phyloP scores from a whole-genome alignment of 2,329 filamentous ascomycete genomes.

The Botrytis galanthina region DNA sequence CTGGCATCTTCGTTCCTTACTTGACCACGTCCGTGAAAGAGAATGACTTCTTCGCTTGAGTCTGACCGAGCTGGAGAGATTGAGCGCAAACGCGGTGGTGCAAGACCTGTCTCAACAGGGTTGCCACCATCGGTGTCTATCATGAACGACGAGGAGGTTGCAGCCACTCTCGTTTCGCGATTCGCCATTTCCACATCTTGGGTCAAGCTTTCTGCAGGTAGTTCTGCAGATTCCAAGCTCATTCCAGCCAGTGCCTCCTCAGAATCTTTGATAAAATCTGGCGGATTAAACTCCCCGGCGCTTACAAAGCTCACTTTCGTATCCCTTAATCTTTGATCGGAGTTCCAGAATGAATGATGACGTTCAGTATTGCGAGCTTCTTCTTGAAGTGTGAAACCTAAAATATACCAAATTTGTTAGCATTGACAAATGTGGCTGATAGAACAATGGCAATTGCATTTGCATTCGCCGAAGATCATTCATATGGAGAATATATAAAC shows the following conservation, averaged over 20 bases:
- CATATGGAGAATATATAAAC: background rate
- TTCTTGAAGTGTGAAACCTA: slow-evolving; percentile 47
- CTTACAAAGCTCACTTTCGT: slow-evolving; percentile 59
- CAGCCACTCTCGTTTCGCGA: background rate
- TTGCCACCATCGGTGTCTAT: slow-evolving; percentile 40
- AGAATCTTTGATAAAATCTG: slow-evolving; percentile 25
- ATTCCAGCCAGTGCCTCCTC: slow-evolving; percentile 36
- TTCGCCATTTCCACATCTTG: slow-evolving; percentile 16
- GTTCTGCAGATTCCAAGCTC: slow-evolving; percentile 24
- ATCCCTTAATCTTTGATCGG: slow-evolving; percentile 52
- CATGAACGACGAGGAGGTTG: slow-evolving; percentile 34
- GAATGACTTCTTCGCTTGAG: slow-evolving; percentile 71
- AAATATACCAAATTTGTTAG: slow-evolving; percentile 1
- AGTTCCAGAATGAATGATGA: slow-evolving; percentile 47
- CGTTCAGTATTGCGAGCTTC: slow-evolving; percentile 57
- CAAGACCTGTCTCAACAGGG: slow-evolving; percentile 36
- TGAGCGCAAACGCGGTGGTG: slow-evolving; percentile 36
- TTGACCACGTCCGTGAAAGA: slow-evolving; percentile 57
- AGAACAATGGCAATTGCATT: background rate
- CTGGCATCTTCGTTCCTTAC: slow-evolving; percentile 18
- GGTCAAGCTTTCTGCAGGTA: slow-evolving; percentile 10
- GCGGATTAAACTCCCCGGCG: slow-evolving; percentile 48
- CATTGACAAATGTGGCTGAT: background rate
- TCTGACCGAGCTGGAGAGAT: slow-evolving; percentile 46
- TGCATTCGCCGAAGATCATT: background rate